Evolutionary conservation across 2,329 filamentous ascomycete genomes (phyloP).

Genomic region (Cladosporium oxysporum): DNA sequence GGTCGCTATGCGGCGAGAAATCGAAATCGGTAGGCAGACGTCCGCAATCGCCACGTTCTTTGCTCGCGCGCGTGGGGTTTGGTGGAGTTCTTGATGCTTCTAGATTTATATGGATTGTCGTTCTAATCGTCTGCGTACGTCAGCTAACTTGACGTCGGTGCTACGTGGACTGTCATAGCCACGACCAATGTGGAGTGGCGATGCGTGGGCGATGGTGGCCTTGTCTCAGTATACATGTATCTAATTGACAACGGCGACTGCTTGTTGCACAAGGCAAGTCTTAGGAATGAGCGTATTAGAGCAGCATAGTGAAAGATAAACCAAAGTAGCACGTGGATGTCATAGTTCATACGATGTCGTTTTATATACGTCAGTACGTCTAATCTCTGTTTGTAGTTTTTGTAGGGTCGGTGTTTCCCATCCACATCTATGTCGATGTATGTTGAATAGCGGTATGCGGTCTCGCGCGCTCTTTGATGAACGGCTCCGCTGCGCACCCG

Average conservation of each 20-base stretch:
- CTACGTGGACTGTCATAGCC: neutral
- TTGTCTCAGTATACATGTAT: neutral
- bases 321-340: neutral
- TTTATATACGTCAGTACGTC: neutral
- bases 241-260: neutral
- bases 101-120: neutral
- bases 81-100: neutral
- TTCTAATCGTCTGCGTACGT: neutral
- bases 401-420: neutral
- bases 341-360: conserved; percentile 1
- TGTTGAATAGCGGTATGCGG: conserved; percentile 3
- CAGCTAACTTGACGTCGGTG: neutral
- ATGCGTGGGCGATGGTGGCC: neutral
- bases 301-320: neutral
- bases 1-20: conserved; percentile 15
- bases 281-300: neutral
- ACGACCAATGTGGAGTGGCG: neutral
- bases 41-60: no score
- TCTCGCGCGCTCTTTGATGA: neutral
- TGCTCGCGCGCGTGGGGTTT: neutral
- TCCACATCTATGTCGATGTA: conserved; percentile 13
- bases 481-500: conserved; percentile 7
- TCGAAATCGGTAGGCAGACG: neutral
- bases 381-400: neutral
- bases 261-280: neutral